Conservation (phyloP, 805 yeast genomes). For the Saturnispora ahearnii region DNA sequence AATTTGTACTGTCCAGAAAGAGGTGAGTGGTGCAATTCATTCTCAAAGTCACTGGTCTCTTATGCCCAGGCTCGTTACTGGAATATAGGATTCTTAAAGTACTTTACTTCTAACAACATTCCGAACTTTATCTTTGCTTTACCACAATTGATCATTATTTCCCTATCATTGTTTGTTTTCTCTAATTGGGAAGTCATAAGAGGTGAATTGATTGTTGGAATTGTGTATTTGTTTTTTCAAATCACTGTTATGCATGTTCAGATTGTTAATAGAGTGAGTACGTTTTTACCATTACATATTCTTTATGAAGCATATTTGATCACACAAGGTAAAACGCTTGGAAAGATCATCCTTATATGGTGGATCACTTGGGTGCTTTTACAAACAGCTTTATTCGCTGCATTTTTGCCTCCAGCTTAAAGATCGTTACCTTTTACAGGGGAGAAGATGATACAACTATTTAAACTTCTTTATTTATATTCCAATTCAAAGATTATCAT, state of each 20-base stretch:
- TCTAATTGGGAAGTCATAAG: conserved; percentile 18
- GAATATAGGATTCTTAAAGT: conserved; percentile 71
- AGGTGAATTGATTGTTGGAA: conserved; percentile 36
- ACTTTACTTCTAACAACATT: conserved; percentile 74
- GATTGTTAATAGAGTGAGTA: conserved; percentile 68
- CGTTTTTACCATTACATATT: conserved; percentile 66
- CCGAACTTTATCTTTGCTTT: conserved; percentile 74
- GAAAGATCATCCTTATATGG: conserved; percentile 30
- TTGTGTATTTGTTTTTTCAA: conserved; percentile 40
- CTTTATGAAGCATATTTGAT: conserved; percentile 51
- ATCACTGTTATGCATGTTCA: conserved; percentile 72
- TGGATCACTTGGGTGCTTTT: conserved; percentile 50
- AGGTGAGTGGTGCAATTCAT: conserved; percentile 66
- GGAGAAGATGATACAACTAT: background rate
- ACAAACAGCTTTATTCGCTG: conserved; percentile 65
- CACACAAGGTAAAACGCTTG: background rate
- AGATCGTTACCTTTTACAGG: background rate
- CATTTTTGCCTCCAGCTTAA: conserved; percentile 85
- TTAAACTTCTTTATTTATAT: background rate
- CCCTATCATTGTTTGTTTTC: conserved; percentile 33
- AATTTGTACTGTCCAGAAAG: conserved; percentile 55
- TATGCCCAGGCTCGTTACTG: conserved; percentile 78
- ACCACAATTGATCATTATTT: conserved; percentile 51
- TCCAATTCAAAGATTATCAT: background rate
- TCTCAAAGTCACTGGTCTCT: conserved; percentile 51